phyloP scores from a whole-genome alignment of 805 yeast genomes.

The Saccharomycopsis babjevae region DNA sequence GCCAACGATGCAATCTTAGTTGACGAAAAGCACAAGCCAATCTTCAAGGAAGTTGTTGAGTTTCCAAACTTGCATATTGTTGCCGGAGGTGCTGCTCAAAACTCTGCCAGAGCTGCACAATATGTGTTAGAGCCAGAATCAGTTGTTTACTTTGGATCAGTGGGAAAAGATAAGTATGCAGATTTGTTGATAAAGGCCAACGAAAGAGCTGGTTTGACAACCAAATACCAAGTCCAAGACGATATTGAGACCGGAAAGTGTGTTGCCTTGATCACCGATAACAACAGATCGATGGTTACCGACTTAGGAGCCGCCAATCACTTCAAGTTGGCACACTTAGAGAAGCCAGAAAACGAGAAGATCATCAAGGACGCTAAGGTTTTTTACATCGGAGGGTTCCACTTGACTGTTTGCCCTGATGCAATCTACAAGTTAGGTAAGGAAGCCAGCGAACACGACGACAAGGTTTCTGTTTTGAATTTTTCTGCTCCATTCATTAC shows the following conservation, averaged over 20 bases:
- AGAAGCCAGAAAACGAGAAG: conserved; percentile 83
- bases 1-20: conserved; percentile 89
- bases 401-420: conserved; percentile 92
- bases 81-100: conserved; percentile 99
- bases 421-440: conserved; percentile 84
- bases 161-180: conserved; percentile 85
- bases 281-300: conserved; percentile 86
- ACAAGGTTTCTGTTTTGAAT: conserved; percentile 75
- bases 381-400: conserved; percentile 98
- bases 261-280: conserved; percentile 87
- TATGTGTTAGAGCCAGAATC: conserved; percentile 71
- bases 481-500: conserved; percentile 96
- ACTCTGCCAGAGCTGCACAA: conserved; percentile 97
- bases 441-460: conserved; percentile 72
- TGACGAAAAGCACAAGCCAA: conserved; percentile 76
- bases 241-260: conserved; percentile 89
- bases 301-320: conserved; percentile 98
- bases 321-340: conserved; percentile 81
- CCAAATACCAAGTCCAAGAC: conserved; percentile 74
- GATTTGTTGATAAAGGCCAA: conserved; percentile 77
- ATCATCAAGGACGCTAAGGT: conserved; percentile 69
- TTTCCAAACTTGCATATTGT: conserved; percentile 53
- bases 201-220: conserved; percentile 74
- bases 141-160: conserved; percentile 92
- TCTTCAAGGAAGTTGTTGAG: conserved; percentile 67